Base-by-base conservation (phyloP, 345 rosid species). In the Populus tremula region DNA sequence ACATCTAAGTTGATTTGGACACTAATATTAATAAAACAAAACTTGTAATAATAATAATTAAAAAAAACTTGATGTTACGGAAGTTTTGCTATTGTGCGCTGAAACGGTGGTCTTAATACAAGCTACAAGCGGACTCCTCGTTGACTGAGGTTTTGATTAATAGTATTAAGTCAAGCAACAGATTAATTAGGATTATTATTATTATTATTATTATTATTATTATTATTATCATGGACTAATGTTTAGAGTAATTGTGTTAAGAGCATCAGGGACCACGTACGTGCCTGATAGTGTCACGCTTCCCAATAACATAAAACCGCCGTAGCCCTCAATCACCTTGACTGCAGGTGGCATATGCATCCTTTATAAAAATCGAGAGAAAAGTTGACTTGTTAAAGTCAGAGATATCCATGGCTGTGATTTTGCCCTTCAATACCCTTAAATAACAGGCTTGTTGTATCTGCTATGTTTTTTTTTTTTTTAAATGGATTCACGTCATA, bases 71-170 rank as follows among this genome's bases (percentile, higher is more conserved):
- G 4, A 14, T 14, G 13, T 3, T 12, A 13, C 11, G 50, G 5
- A 47, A 47, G 17, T 47, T 47, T 68, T 56, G 77, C 82, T 79
- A 79, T n/a, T n/a, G 29, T 79, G 82, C 77, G 73, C 82, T 36
- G 50, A 17, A 11, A 67, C 17, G 45, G n/a, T 13, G 17, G 5
- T 5, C 21, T 17, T 8, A 33, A 4, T 33, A 2, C 18, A 41
- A 25, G n/a, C 33, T 41, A 0, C 25, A 41, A 25, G 31, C 33
- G 5, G 21, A n/a, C 63, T 45, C 50, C 1, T 53, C 35, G 65
- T 72, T 72, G 67, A 72, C 81, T 47, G 4, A 14, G 5, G 12
- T 41, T 41, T 41, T 41, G 0, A 9, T 41, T 10, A 10, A 41
- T 41, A 14, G 18, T 13, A 47, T 47, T 0, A 14, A 14, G 50